Conservation (phyloP, 2,329 filamentous ascomycete species). For the Colletotrichum sp. region DNA sequence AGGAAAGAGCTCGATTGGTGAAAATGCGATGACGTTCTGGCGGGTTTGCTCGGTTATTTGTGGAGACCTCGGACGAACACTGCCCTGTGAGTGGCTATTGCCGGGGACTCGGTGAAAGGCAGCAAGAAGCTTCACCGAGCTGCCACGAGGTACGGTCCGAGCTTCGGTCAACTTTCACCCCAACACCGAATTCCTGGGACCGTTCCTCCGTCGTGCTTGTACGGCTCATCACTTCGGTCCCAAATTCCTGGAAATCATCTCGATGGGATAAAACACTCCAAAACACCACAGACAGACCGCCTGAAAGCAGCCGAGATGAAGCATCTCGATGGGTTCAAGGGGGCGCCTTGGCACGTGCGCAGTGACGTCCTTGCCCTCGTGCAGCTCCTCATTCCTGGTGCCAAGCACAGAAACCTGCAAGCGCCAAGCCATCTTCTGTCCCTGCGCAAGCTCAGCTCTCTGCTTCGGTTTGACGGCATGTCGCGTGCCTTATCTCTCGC, state of each 20-base stretch:
- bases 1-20: constrained; percentile 10
- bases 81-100: not conserved
- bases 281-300: not conserved
- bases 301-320: not conserved
- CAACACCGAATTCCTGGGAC: not conserved
- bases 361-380: constrained; percentile 19
- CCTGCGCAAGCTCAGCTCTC: not conserved
- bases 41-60: constrained; percentile 13
- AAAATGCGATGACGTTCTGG: constrained; percentile 15
- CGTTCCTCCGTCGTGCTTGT: not conserved
- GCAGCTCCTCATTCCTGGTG: not conserved
- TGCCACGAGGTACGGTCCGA: not conserved
- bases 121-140: not conserved
- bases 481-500: not conserved
- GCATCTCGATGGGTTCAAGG: not conserved
- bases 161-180: not conserved
- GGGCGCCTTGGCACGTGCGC: constrained; percentile 7
- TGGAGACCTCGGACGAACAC: not conserved
- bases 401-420: not conserved
- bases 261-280: not conserved
- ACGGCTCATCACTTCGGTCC: not conserved
- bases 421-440: not conserved
- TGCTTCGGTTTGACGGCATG: not conserved
- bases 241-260: not conserved
- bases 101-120: not conserved